Evolutionary conservation across 148 eudicot genomes (phyloP).

Genomic region (Chenopodium quinoa): DNA sequence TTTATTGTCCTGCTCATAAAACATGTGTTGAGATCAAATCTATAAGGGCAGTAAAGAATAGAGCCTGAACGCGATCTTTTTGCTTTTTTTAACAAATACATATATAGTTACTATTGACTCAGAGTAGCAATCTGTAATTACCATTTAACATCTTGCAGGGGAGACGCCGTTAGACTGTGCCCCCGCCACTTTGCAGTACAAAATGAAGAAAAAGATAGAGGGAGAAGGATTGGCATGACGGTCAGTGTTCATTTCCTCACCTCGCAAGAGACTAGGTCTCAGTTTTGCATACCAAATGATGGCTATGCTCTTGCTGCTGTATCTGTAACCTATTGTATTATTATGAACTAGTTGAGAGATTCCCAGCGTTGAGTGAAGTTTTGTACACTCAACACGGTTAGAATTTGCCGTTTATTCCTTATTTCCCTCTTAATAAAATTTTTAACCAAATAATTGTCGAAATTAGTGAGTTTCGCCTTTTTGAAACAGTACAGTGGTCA

Average conservation of each 20-base stretch:
- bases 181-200: constrained; percentile 72
- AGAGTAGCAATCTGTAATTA: not conserved
- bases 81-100: not conserved
- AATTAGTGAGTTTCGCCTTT: not conserved
- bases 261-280: not conserved
- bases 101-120: not conserved
- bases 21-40: not conserved
- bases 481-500: not conserved
- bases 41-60: not conserved
- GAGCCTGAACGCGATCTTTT: not conserved
- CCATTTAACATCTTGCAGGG: constrained; percentile 39
- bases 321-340: constrained; percentile 9
- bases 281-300: constrained; percentile 1
- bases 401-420: not conserved
- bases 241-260: not conserved
- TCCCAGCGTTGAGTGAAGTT: not conserved
- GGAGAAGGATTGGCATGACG: constrained; percentile 34
- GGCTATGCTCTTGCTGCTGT: constrained; percentile 5
- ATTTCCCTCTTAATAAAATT: not conserved
- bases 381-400: not conserved
- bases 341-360: constrained; percentile 3
- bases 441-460: too few species aligned
- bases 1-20: not conserved
- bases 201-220: constrained; percentile 67
- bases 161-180: constrained; percentile 87